These are phyloP conservation scores for Filosporella fistucella DNA, from an alignment of 495 filamentous ascomycete genomes.

Conservation along the genomic window DNA sequence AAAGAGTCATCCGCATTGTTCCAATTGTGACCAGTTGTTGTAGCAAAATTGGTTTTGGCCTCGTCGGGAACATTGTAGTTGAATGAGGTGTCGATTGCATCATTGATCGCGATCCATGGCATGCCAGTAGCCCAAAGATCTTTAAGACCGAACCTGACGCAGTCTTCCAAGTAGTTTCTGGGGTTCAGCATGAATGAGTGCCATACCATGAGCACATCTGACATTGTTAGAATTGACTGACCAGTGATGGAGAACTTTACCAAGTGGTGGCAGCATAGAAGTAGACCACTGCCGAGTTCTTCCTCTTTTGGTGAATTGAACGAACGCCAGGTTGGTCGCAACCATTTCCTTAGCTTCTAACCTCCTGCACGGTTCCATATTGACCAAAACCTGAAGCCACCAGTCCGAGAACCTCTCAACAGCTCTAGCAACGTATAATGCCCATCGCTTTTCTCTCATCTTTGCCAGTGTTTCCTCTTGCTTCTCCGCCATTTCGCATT, in stretches of 20 bases:
- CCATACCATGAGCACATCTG: constrained; percentile 88
- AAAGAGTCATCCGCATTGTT: constrained; percentile 49
- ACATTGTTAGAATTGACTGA: neutral
- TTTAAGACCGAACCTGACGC: constrained; percentile 55
- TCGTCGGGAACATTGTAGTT: constrained; percentile 49
- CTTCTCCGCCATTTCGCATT: constrained; percentile 24
- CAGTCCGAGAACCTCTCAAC: constrained; percentile 69
- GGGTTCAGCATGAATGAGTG: constrained; percentile 86
- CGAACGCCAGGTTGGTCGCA: neutral
- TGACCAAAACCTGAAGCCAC: constrained; percentile 44
- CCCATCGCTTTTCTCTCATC: constrained; percentile 78
- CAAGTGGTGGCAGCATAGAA: constrained; percentile 26
- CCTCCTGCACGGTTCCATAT: constrained; percentile 9
- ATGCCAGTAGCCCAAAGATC: constrained; percentile 61
- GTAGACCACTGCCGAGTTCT: constrained; percentile 16
- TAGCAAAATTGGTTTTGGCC: constrained; percentile 43
- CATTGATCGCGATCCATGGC: constrained; percentile 63
- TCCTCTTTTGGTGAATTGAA: constrained; percentile 14
- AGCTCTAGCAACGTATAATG: constrained; percentile 67
- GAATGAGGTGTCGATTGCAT: constrained; percentile 62
- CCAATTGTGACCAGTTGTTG: constrained; percentile 51
- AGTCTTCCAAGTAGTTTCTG: constrained; percentile 72
- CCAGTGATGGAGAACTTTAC: constrained; percentile 2
- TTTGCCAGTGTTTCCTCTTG: constrained; percentile 35
- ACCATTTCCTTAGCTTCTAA: constrained; percentile 18